Percentiles rank a stretch among this genome's conserved stretches.
phyloP scores from a whole-genome alignment of 306 rosid genomes.

The Lagenaria siceraria region DNA sequence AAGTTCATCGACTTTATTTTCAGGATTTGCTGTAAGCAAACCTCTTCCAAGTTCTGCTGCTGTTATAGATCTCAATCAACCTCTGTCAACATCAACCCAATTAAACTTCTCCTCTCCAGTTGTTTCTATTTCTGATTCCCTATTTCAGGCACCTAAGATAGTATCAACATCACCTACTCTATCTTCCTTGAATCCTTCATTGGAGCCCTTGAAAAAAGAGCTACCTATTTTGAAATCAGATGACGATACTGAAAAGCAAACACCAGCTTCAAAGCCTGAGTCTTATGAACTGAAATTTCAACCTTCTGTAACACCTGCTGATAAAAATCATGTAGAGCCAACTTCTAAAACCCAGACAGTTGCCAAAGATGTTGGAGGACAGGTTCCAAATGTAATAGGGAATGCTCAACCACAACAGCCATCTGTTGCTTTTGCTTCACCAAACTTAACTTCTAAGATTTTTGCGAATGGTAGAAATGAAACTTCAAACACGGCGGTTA shows the following conservation, averaged over 20 bases:
- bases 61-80: slow-evolving; percentile 16
- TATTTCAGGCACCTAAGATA: slow-evolving; percentile 20
- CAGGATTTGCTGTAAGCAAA: slow-evolving; percentile 23
- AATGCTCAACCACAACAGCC: slow-evolving; percentile 28
- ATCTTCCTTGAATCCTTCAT: slow-evolving; percentile 17
- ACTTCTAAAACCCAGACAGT: slow-evolving; percentile 16
- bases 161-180: slow-evolving; percentile 7
- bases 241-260: slow-evolving; percentile 21
- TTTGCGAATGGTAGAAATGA: slow-evolving; percentile 26
- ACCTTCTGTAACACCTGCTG: slow-evolving; percentile 19
- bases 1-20: slow-evolving; percentile 16
- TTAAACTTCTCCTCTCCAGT: slow-evolving; percentile 19
- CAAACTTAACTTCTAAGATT: slow-evolving; percentile 23
- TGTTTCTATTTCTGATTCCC: slow-evolving; percentile 7
- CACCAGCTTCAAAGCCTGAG: slow-evolving; percentile 13
- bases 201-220: slow-evolving; percentile 27
- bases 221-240: slow-evolving; percentile 24
- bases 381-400: slow-evolving; percentile 12
- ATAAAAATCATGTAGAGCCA: slow-evolving; percentile 8
- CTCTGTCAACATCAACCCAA: slow-evolving; percentile 20
- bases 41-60: slow-evolving; percentile 17
- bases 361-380: slow-evolving; percentile 13
- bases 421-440: slow-evolving; percentile 26
- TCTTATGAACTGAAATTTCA: slow-evolving; percentile 25
- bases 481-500: slow-evolving; percentile 27